These are phyloP conservation scores for Trametes maxima DNA, from an alignment of 768 basidiomycete species.

Conservation along the genomic window DNA sequence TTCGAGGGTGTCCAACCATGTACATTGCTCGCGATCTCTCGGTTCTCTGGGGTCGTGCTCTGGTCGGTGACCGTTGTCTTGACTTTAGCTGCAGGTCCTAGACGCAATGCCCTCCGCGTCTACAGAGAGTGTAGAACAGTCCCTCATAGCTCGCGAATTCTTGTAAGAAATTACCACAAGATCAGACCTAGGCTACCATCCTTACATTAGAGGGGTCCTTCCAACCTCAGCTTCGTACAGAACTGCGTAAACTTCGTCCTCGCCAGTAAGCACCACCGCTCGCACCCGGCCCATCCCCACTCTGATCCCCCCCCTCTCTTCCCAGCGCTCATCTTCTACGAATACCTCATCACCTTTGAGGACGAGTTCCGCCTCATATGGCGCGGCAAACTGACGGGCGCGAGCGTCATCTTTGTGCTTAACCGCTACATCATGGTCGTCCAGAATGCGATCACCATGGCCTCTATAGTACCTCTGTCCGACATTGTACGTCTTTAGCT, in stretches of 20 bases:
- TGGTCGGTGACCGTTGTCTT: no score
- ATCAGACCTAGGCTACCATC: no score
- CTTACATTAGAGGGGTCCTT: no score
- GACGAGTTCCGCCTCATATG: conserved; percentile 15
- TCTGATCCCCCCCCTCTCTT: background rate
- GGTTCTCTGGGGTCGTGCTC: no score
- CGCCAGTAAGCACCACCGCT: background rate
- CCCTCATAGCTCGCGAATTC: no score
- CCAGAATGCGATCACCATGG: conserved; percentile 1
- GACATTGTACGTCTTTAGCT: background rate
- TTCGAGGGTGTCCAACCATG: no score
- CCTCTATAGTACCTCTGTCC: background rate
- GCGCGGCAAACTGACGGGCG: conserved; percentile 18
- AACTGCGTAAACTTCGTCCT: background rate
- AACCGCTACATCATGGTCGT: conserved; percentile 16
- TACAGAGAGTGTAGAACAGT: no score
- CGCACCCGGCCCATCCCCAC: background rate
- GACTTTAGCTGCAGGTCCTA: no score
- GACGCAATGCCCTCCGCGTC: no score
- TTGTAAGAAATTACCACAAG: no score
- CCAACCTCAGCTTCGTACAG: background rate
- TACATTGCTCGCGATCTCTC: no score
- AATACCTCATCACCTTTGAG: conserved; percentile 17
- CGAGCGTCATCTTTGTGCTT: conserved; percentile 15
- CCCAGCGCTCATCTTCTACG: conserved; percentile 12